These are phyloP conservation scores for Saccharomyces hybrid DNA, from an alignment of 1,139 yeast species.

Conservation along the genomic window DNA sequence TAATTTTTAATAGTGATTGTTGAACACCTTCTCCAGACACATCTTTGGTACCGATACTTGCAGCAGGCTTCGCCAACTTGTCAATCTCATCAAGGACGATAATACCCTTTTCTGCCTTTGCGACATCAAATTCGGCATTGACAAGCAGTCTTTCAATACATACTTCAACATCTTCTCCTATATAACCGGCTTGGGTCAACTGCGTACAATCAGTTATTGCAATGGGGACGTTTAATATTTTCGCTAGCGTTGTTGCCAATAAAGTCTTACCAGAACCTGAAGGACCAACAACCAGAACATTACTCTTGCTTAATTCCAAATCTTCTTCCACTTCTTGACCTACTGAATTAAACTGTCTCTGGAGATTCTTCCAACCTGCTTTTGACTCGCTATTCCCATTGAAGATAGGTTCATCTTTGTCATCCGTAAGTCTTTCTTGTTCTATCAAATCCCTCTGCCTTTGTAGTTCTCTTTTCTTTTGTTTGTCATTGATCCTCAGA, in stretches of 20 bases:
- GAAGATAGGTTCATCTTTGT: conserved; percentile 12
- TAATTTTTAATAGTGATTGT: conserved; percentile 44
- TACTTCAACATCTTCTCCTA: conserved; percentile 50
- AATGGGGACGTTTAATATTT: conserved; percentile 43
- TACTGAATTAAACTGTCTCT: conserved; percentile 23
- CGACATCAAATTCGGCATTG: conserved; percentile 42
- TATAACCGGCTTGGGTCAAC: conserved; percentile 51
- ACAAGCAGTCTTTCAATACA: conserved; percentile 44
- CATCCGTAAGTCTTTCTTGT: conserved; percentile 12
- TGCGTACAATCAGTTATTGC: conserved; percentile 51
- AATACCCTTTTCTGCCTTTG: conserved; percentile 44
- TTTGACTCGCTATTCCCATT: conserved; percentile 21
- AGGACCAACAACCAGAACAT: conserved; percentile 46
- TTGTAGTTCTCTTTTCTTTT: conserved; percentile 21
- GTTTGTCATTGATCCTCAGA: conserved; percentile 38
- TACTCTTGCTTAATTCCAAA: conserved; percentile 42
- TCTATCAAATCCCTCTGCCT: conserved; percentile 13
- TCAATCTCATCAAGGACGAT: conserved; percentile 50
- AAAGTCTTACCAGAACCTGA: conserved; percentile 51
- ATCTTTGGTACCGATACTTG: conserved; percentile 41
- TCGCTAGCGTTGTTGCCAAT: conserved; percentile 45
- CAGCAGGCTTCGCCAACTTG: conserved; percentile 42
- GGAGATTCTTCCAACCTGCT: conserved; percentile 27
- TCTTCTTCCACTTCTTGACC: conserved; percentile 27
- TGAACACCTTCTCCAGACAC: conserved; percentile 55